phyloP scores from a whole-genome alignment of 371 early-diverging fungal species.

The Zychaea mexicana region DNA sequence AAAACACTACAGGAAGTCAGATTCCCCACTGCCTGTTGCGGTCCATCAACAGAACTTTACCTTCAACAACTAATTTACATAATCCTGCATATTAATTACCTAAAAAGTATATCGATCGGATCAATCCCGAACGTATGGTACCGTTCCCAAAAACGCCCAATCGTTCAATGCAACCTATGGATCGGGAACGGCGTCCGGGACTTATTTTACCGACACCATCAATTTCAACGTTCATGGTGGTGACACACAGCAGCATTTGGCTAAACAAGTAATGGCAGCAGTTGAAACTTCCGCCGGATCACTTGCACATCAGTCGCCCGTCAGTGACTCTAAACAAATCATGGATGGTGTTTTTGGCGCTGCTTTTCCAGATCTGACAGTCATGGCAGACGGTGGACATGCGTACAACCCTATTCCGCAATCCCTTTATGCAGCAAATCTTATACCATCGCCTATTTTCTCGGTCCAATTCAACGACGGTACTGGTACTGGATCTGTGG shows the following conservation, averaged over 20 bases:
- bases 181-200: constrained; percentile 2
- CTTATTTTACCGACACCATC: constrained; percentile 12
- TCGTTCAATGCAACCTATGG: constrained; percentile 4
- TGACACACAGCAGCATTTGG: neutral
- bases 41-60: neutral
- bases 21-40: neutral
- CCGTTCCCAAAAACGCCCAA: neutral
- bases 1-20: too few relatives aligned
- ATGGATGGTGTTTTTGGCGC: constrained; percentile 23
- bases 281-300: neutral
- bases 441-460: constrained; percentile 8
- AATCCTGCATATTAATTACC: neutral
- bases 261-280: constrained; percentile 2
- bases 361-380: constrained; percentile 9
- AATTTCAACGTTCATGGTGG: too few relatives aligned
- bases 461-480: neutral
- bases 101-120: neutral
- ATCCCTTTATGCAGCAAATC: neutral
- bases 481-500: neutral
- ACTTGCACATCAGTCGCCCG: neutral
- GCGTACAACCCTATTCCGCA: constrained; percentile 4
- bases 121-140: neutral
- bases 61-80: neutral
- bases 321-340: neutral
- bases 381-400: neutral